These are phyloP conservation scores for Cryptomeria japonica DNA, from an alignment of 75 land plant species.

Conservation along the genomic window DNA sequence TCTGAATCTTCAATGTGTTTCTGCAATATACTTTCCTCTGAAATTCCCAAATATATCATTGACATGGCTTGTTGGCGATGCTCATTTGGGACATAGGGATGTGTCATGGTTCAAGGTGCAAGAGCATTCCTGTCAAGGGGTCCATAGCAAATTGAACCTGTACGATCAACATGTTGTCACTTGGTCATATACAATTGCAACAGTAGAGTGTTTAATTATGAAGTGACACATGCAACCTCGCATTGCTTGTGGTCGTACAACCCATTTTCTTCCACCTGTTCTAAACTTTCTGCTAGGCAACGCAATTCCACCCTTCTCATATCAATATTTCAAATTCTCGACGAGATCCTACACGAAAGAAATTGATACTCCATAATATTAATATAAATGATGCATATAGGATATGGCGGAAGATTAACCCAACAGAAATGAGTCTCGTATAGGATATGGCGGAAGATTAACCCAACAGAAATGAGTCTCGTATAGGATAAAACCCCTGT, in stretches of 20 bases:
- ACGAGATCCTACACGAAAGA: no score
- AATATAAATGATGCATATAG: no score
- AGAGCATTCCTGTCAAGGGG: slow-evolving; percentile 78
- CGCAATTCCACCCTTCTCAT: slow-evolving; percentile 69
- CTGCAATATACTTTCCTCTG: slow-evolving; percentile 67
- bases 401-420: no score
- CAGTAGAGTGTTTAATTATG: slow-evolving; percentile 64
- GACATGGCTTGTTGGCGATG: slow-evolving; percentile 79
- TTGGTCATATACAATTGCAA: slow-evolving; percentile 66
- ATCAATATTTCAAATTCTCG: no score
- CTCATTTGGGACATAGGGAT: slow-evolving; percentile 64
- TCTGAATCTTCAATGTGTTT: slow-evolving; percentile 63
- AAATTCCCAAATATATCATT: slow-evolving; percentile 72
- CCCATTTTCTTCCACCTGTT: slow-evolving; percentile 66
- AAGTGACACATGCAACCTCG: slow-evolving; percentile 86
- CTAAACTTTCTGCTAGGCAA: slow-evolving; percentile 68
- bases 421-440: no score
- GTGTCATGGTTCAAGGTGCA: slow-evolving; percentile 64
- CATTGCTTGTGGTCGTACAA: slow-evolving; percentile 80
- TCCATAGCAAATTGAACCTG: slow-evolving; percentile 79
- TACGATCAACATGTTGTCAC: slow-evolving; percentile 68
- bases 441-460: no score
- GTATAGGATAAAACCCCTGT: no score
- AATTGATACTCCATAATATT: no score
- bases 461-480: no score